These are phyloP conservation scores for Acephala macrosclerotiorum DNA, from an alignment of 2,329 filamentous ascomycete genomes.

Conservation along the genomic window DNA sequence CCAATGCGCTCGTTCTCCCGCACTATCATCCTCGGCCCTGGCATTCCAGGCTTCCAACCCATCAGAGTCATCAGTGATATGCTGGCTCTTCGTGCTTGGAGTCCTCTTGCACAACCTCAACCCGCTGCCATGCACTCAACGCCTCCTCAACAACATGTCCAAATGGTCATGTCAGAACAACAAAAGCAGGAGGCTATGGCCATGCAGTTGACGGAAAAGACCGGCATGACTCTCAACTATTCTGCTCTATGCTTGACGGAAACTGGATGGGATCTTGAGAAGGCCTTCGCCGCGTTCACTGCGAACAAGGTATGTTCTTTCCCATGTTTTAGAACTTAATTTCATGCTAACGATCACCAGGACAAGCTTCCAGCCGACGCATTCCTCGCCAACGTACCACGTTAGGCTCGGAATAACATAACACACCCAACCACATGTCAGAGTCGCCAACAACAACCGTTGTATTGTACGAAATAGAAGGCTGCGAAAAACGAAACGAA, in stretches of 20 bases:
- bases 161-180: conserved; percentile 2
- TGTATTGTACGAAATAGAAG: background rate
- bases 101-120: conserved; percentile 45
- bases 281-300: conserved; percentile 77
- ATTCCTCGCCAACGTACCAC: conserved; percentile 44
- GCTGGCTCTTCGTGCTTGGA: conserved; percentile 74
- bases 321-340: conserved; percentile 2
- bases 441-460: background rate
- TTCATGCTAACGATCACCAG: conserved; percentile 40
- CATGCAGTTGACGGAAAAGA: conserved; percentile 76
- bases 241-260: conserved; percentile 82
- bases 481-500: background rate
- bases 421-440: background rate
- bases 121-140: conserved; percentile 35
- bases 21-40: conserved; percentile 80
- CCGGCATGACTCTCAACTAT: conserved; percentile 81
- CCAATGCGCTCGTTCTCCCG: conserved; percentile 82
- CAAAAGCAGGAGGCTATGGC: conserved; percentile 70
- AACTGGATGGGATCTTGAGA: conserved; percentile 80
- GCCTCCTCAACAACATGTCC: conserved; percentile 39
- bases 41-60: conserved; percentile 60
- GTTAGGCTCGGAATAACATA: background rate
- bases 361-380: conserved; percentile 57
- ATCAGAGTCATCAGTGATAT: conserved; percentile 84
- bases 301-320: conserved; percentile 69